Percentiles rank a stretch among this genome's conserved stretches.
Conservation (phyloP, 2,329 filamentous ascomycete genomes). For the Rhynchosporium graminicola region DNA sequence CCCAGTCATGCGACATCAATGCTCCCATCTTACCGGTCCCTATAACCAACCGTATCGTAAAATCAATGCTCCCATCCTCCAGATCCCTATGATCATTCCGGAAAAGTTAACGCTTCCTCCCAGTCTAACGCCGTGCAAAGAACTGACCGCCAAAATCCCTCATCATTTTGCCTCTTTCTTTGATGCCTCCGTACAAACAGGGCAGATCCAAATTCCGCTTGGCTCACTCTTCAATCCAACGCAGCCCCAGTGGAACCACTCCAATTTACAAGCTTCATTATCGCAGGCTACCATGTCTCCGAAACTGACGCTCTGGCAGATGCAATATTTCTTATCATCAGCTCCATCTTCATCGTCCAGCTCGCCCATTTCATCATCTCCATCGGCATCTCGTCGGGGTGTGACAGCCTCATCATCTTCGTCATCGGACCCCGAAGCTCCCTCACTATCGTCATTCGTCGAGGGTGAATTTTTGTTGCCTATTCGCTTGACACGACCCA, state of each 20-base stretch:
- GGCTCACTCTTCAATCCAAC: conserved; percentile 69
- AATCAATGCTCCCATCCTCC: no score
- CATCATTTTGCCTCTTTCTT: conserved; percentile 4
- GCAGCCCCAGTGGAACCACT: conserved; percentile 87
- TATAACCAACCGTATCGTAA: no score
- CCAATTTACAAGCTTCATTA: conserved; percentile 76
- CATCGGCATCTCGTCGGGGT: conserved; percentile 51
- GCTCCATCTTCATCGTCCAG: conserved; percentile 70
- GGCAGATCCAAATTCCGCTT: conserved; percentile 68
- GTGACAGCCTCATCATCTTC: conserved; percentile 48
- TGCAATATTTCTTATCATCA: conserved; percentile 77
- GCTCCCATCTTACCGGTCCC: no score
- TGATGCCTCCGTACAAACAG: conserved; percentile 50
- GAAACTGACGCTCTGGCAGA: conserved; percentile 80
- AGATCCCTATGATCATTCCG: neutral
- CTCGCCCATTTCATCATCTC: conserved; percentile 55
- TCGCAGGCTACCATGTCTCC: conserved; percentile 90
- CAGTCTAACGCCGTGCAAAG: conserved; percentile 11
- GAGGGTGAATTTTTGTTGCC: conserved; percentile 60
- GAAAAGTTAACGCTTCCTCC: neutral
- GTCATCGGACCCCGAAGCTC: conserved; percentile 56
- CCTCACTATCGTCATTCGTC: conserved; percentile 65
- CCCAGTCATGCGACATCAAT: neutral
- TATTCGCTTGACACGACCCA: conserved; percentile 60
- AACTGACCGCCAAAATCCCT: neutral